Conservation (phyloP, 1,284 basidiomycete species). For the Crocinoboletus sp. region DNA sequence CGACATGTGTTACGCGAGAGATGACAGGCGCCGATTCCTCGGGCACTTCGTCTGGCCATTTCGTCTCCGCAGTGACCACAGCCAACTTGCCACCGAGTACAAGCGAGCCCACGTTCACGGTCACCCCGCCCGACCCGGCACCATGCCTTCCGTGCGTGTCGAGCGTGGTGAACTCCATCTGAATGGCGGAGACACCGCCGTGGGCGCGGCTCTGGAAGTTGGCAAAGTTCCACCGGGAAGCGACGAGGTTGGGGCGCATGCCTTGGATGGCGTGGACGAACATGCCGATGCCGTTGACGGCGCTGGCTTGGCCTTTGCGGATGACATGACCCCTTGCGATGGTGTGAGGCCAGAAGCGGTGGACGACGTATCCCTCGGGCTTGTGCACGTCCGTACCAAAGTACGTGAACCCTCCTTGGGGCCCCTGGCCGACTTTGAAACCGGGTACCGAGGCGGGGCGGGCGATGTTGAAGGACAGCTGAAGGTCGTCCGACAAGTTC, state of each 20-base stretch:
- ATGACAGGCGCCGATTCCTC: conserved; percentile 46
- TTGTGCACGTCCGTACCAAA: conserved; percentile 76
- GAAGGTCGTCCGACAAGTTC: conserved; percentile 77
- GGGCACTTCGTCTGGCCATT: conserved; percentile 55
- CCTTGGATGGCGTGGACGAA: conserved; percentile 98
- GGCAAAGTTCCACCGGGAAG: conserved; percentile 94
- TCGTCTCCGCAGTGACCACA: conserved; percentile 68
- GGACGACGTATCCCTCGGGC: conserved; percentile 86
- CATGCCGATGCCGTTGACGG: conserved; percentile 80
- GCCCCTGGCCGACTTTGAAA: conserved; percentile 90
- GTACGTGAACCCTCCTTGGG: conserved; percentile 86
- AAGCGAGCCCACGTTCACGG: conserved; percentile 82
- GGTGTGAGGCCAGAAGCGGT: conserved; percentile 88
- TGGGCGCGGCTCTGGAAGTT: conserved; percentile 75
- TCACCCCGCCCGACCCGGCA: conserved; percentile 71
- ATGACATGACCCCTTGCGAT: conserved; percentile 69
- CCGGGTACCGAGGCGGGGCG: conserved; percentile 74
- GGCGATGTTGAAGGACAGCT: conserved; percentile 72
- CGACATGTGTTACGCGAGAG: conserved; percentile 68
- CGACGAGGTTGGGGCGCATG: conserved; percentile 95
- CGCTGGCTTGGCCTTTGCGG: conserved; percentile 61
- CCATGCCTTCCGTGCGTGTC: conserved; percentile 72
- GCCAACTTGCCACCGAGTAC: conserved; percentile 76
- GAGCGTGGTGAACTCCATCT: conserved; percentile 96
- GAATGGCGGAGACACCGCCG: conserved; percentile 80